Evolutionary conservation across 2,329 filamentous ascomycete species (phyloP), one percentile per base, ranked within the genome.

Genomic region (Sarocladiaceae sp.): DNA sequence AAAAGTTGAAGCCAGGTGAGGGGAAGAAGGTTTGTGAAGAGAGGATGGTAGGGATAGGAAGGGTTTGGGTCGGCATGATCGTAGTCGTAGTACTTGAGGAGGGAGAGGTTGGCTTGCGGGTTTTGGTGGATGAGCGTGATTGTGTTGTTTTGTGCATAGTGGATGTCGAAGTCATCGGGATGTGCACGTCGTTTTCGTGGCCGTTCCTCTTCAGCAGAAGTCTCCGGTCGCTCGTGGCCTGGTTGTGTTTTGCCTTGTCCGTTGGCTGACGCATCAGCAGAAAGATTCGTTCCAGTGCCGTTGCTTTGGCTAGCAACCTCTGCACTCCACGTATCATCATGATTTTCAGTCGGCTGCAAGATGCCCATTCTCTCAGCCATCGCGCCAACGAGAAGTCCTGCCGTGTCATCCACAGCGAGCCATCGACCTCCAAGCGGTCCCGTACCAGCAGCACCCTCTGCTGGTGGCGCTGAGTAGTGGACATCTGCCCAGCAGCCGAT

Each of bases 1-100:
- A 96, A 68, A 4, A 98, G 78, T 64, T 97, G 91, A 2, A 98
- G 77, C 90, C 91, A 98, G 21, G 88, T 91, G 23, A 97, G 71
- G 4, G 84, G 80, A 55, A 91, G 83, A 43, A 98, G 78, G 59
- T 93, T 83, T 13, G 78, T 83, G 62, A 84, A 77, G 10, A 98
- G 78, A 1, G 93, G 91, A 59, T 97, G 93, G 19, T 80, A 70
- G 12, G 76, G 70, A 44, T 72, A 62, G 35, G 55, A 72, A 10
- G 64, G 76, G 51, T 74, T 75, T 33, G 82, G 80, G 49, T 79
- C 80, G 47, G 77, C 76, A 52, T 75, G 69, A 64, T 95, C 88
- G 66, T 83, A 97, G 61, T 81, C 80, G 66, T 95, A 97, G 70
- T 95, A 94, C 60, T 87, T 87, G 16, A 98, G 76, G 40, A 93